phyloP scores from a whole-genome alignment of 805 yeast species.

The Starmerella cellae region DNA sequence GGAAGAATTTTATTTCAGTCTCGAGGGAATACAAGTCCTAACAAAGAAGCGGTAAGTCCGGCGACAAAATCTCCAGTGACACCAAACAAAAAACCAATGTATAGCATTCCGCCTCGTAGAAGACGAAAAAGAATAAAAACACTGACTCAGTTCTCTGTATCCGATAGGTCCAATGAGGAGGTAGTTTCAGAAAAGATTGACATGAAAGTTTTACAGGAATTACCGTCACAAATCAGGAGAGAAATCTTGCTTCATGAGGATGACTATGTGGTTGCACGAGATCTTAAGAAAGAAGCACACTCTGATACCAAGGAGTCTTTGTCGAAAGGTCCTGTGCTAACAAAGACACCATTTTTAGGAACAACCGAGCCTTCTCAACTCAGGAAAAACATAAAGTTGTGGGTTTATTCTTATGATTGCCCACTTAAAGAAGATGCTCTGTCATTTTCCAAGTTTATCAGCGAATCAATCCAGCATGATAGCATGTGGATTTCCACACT shows the following conservation, averaged over 20 bases:
- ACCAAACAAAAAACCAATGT: neutral
- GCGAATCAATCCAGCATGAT: slow-evolving; percentile 2
- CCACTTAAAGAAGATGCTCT: slow-evolving; percentile 11
- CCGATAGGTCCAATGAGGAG: neutral
- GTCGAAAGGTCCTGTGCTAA: neutral
- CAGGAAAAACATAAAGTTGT: slow-evolving; percentile 1
- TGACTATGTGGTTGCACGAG: slow-evolving; percentile 7
- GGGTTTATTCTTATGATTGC: slow-evolving; percentile 5
- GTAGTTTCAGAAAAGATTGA: slow-evolving; percentile 31
- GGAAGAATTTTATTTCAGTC: neutral
- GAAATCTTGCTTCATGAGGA: slow-evolving; percentile 35
- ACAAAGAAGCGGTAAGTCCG: neutral
- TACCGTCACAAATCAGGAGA: slow-evolving; percentile 52
- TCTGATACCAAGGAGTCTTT: neutral
- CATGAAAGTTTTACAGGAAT: slow-evolving; percentile 46
- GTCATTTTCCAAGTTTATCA: slow-evolving; percentile 6
- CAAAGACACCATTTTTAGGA: slow-evolving; percentile 4
- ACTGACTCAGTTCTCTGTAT: neutral
- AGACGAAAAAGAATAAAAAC: neutral
- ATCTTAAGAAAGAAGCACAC: neutral
- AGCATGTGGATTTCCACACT: slow-evolving; percentile 8
- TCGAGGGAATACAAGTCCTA: neutral
- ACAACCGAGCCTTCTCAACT: neutral
- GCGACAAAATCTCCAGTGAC: neutral
- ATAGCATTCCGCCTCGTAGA: neutral